phyloP scores from a whole-genome alignment of 345 rosid species.

The Schrenkiella parvula region DNA sequence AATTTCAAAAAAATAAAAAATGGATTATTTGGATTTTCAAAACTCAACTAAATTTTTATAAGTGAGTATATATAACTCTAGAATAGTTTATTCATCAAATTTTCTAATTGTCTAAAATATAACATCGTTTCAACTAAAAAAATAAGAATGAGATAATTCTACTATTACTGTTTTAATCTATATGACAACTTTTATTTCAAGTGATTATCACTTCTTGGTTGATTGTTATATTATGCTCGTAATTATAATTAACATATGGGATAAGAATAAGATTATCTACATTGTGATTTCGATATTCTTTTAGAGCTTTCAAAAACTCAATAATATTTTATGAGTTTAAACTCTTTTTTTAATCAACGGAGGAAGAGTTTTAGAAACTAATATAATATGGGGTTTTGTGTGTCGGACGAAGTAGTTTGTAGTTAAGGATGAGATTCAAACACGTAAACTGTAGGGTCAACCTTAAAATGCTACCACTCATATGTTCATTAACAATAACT shows the following conservation, averaged over 20 bases:
- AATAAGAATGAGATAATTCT: too few species aligned
- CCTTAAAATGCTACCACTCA: neutral
- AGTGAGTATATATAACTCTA: too few species aligned
- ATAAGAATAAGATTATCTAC: neutral
- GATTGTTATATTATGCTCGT: neutral
- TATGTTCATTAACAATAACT: neutral
- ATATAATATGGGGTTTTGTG: neutral
- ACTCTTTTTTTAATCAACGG: neutral
- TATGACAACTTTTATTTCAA: too few species aligned
- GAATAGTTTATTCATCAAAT: too few species aligned
- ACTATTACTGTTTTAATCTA: too few species aligned
- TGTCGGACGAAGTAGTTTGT: neutral
- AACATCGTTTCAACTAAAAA: too few species aligned
- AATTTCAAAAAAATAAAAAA: too few species aligned
- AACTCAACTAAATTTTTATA: too few species aligned
- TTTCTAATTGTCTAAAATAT: too few species aligned
- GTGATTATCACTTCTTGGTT: too few species aligned
- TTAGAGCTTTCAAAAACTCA: neutral
- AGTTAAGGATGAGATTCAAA: slow-evolving; percentile 14
- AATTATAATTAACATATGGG: neutral
- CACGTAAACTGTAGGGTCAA: slow-evolving; percentile 23
- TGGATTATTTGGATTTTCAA: too few species aligned
- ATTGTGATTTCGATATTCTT: neutral
- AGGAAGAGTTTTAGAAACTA: neutral
- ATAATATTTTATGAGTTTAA: neutral